phyloP scores from a whole-genome alignment of 805 yeast species.

The Starmera caribaea region DNA sequence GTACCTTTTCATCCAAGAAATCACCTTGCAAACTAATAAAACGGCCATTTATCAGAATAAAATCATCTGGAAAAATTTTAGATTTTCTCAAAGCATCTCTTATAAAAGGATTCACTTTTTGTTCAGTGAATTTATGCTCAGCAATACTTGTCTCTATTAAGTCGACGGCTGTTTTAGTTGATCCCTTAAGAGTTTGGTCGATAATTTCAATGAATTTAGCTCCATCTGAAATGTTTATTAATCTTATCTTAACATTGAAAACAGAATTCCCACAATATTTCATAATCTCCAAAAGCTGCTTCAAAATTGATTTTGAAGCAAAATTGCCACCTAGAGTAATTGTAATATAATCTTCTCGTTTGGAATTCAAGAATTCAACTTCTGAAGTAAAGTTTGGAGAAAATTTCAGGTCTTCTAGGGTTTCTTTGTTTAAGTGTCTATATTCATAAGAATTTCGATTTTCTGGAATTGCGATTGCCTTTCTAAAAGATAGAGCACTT shows the following conservation, averaged over 20 bases:
- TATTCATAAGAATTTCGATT: slow-evolving; percentile 23
- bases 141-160: slow-evolving; percentile 6
- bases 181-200: slow-evolving; percentile 8
- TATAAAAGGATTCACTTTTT: slow-evolving; percentile 2
- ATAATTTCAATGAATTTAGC: slow-evolving; percentile 11
- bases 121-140: slow-evolving; percentile 7
- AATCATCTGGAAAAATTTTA: slow-evolving; percentile 26
- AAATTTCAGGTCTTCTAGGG: slow-evolving; percentile 2
- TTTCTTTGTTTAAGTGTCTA: slow-evolving; percentile 12
- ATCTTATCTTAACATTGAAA: slow-evolving; percentile 27
- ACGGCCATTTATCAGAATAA: slow-evolving; percentile 48
- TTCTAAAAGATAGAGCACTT: slow-evolving; percentile 33
- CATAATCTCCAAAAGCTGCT: slow-evolving; percentile 34
- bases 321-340: slow-evolving; percentile 57
- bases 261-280: slow-evolving; percentile 15
- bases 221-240: slow-evolving; percentile 20
- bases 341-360: slow-evolving; percentile 21
- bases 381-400: slow-evolving; percentile 13
- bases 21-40: slow-evolving; percentile 25
- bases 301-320: slow-evolving; percentile 23
- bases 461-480: slow-evolving; percentile 43
- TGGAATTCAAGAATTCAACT: slow-evolving; percentile 7
- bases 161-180: slow-evolving; percentile 8
- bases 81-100: slow-evolving; percentile 19
- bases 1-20: slow-evolving; percentile 16